Conservation (phyloP, 1,139 yeast species). For the Suhomyces guaymorum region DNA sequence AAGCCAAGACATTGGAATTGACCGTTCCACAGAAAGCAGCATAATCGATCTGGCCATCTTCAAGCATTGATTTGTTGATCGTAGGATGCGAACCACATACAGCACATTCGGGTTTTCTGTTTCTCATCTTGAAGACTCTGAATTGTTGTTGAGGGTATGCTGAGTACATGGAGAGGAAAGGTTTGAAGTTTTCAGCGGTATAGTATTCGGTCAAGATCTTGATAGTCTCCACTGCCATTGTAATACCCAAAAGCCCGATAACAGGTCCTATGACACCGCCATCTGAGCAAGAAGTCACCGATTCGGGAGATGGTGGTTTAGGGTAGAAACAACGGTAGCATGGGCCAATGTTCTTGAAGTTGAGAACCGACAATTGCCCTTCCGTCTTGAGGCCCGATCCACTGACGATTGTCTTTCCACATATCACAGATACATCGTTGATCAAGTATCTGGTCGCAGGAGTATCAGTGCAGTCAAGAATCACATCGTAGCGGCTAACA, state of each 20-base stretch:
- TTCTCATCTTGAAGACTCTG: slow-evolving; percentile 79
- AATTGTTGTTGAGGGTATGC: slow-evolving; percentile 75
- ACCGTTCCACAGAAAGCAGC: slow-evolving; percentile 71
- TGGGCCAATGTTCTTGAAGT: slow-evolving; percentile 72
- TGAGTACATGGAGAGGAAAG: slow-evolving; percentile 68
- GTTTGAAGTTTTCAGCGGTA: slow-evolving; percentile 52
- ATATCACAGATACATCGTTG: slow-evolving; percentile 77
- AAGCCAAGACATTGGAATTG: slow-evolving; percentile 45
- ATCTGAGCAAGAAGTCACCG: slow-evolving; percentile 85
- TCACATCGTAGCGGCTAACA: slow-evolving; percentile 63
- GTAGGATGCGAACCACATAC: slow-evolving; percentile 64
- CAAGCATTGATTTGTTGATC: slow-evolving; percentile 44
- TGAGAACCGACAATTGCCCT: slow-evolving; percentile 81
- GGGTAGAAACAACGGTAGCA: slow-evolving; percentile 96
- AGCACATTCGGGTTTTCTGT: slow-evolving; percentile 57
- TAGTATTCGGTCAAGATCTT: slow-evolving; percentile 68
- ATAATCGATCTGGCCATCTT: slow-evolving; percentile 56
- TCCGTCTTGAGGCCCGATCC: slow-evolving; percentile 92
- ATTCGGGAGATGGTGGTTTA: slow-evolving; percentile 80
- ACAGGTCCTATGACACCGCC: slow-evolving; percentile 97
- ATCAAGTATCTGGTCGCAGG: slow-evolving; percentile 86
- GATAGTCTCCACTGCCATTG: slow-evolving; percentile 87
- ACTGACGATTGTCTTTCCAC: slow-evolving; percentile 73
- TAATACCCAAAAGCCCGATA: slow-evolving; percentile 84
- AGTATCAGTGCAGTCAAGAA: slow-evolving; percentile 93